These are phyloP conservation scores for Melanopsichium pennsylvanicum DNA, from an alignment of 1,284 basidiomycete species.

Conservation along the genomic window DNA sequence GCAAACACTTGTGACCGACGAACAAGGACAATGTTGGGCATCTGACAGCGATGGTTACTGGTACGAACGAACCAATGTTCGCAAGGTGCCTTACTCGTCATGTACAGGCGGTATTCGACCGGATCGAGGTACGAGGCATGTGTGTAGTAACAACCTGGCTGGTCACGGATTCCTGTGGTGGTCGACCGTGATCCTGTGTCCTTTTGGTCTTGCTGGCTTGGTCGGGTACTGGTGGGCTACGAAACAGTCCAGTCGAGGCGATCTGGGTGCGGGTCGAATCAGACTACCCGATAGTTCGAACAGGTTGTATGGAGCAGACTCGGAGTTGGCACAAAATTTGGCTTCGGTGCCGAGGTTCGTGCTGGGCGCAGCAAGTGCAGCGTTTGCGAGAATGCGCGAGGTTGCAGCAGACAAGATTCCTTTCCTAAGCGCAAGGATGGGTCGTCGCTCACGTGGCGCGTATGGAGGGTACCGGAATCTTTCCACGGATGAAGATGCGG, in stretches of 20 bases:
- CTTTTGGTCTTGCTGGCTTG: conserved; percentile 43
- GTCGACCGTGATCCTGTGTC: conserved; percentile 52
- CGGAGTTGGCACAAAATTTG: conserved; percentile 75
- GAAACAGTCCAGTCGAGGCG: conserved; percentile 68
- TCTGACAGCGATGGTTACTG: conserved; percentile 56
- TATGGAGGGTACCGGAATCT: conserved; percentile 60
- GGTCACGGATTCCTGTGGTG: conserved; percentile 61
- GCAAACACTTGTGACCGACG: conserved; percentile 35
- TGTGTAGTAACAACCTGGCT: conserved; percentile 44
- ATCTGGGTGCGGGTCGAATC: conserved; percentile 17
- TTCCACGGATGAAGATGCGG: conserved; percentile 61
- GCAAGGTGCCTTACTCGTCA: conserved; percentile 59
- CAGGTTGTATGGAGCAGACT: conserved; percentile 63
- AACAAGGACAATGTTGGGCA: conserved; percentile 50
- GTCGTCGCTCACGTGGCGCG: conserved; percentile 26
- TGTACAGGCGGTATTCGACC: conserved; percentile 57
- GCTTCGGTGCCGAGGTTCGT: conserved; percentile 42
- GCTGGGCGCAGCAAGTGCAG: conserved; percentile 33
- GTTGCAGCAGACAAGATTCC: conserved; percentile 45
- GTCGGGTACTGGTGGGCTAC: conserved; percentile 68
- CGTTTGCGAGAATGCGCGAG: conserved; percentile 34
- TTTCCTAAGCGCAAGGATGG: conserved; percentile 24
- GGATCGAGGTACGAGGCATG: conserved; percentile 56
- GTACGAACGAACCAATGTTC: conserved; percentile 61
- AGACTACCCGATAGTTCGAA: conserved; percentile 49